phyloP scores from a whole-genome alignment of 495 filamentous ascomycete species.

The Mycothermus thermophilus region DNA sequence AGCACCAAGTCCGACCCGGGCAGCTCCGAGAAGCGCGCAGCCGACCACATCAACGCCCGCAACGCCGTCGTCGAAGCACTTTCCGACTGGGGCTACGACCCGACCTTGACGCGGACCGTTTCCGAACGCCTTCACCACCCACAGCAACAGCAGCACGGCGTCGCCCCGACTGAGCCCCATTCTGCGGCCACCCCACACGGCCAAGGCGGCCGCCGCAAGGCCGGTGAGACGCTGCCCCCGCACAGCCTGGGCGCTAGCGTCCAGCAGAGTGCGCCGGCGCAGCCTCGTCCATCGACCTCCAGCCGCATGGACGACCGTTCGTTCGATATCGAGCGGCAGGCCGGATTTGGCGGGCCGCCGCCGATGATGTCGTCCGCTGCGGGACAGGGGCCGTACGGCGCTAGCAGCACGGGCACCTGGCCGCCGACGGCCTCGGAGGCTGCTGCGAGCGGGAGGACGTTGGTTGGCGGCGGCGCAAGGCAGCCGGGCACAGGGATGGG shows the following conservation, averaged over 20 bases:
- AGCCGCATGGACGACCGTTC: constrained; percentile 6
- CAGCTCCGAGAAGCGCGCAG: constrained; percentile 25
- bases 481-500: too few species aligned
- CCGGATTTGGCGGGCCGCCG: too few species aligned
- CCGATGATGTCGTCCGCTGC: constrained; percentile 10
- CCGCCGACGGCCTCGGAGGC: too few species aligned
- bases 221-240: constrained; percentile 26
- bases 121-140: constrained; percentile 18
- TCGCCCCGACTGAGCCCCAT: too few species aligned
- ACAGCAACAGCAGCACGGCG: constrained; percentile 15
- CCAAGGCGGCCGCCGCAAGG: constrained; percentile 32
- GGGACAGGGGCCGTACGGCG: neutral
- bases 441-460: too few species aligned
- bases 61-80: constrained; percentile 23
- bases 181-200: too few species aligned
- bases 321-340: constrained; percentile 21
- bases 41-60: constrained; percentile 24
- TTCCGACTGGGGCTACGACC: constrained; percentile 31
- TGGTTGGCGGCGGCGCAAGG: too few species aligned
- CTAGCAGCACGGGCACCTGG: neutral
- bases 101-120: too few species aligned
- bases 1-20: too few species aligned
- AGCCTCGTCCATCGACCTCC: constrained; percentile 15
- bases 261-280: constrained; percentile 8
- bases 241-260: constrained; percentile 9